Conservation (phyloP, 495 filamentous ascomycete species). For the Aspergillus mulundensis region DNA sequence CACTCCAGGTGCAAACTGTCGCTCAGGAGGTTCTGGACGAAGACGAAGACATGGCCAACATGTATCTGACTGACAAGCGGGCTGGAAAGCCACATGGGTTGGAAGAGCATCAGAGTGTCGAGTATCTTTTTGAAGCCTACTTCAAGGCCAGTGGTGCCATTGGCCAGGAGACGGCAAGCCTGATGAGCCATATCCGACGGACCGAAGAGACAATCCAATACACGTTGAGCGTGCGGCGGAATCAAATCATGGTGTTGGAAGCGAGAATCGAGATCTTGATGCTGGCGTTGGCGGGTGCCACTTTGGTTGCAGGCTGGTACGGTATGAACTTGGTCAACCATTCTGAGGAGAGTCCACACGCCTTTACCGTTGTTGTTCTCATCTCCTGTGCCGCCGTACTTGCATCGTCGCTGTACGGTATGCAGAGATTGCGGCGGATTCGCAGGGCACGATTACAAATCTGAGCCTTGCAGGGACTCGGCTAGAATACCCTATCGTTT, state of each 20-base stretch:
- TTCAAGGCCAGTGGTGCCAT: slow-evolving; percentile 30
- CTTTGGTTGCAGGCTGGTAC: slow-evolving; percentile 30
- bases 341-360: too few relatives aligned
- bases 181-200: slow-evolving; percentile 24
- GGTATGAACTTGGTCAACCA: slow-evolving; percentile 34
- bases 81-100: slow-evolving; percentile 23
- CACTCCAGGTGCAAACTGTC: slow-evolving; percentile 25
- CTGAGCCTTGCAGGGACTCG: too few relatives aligned
- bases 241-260: slow-evolving; percentile 36
- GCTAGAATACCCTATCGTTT: too few relatives aligned
- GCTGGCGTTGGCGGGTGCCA: slow-evolving; percentile 28
- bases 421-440: too few relatives aligned
- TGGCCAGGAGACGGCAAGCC: slow-evolving; percentile 19
- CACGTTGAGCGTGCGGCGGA: slow-evolving; percentile 29
- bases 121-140: slow-evolving; percentile 35
- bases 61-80: slow-evolving; percentile 39
- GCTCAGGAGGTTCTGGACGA: slow-evolving; percentile 26
- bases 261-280: slow-evolving; percentile 31
- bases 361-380: too few relatives aligned
- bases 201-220: slow-evolving; percentile 26
- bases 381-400: too few relatives aligned
- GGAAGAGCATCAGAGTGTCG: slow-evolving; percentile 32
- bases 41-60: slow-evolving; percentile 36
- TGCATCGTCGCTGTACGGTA: too few relatives aligned
- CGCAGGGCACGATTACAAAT: too few relatives aligned